Conservation (phyloP, 2,329 filamentous ascomycete species). For the Nemania abortiva region DNA sequence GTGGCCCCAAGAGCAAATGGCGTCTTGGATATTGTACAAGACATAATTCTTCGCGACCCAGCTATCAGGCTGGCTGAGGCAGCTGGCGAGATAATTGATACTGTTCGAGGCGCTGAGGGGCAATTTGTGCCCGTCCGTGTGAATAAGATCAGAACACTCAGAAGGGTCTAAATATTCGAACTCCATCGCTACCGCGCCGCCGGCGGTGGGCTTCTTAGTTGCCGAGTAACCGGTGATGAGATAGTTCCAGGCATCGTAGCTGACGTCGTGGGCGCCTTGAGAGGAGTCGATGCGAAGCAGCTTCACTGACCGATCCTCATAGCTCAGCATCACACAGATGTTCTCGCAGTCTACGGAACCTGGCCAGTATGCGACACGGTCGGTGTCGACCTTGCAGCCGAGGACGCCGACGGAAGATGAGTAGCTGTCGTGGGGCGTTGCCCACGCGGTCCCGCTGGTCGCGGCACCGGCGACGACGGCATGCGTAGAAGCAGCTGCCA, state of each 20-base stretch:
- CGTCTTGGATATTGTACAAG: slow-evolving; percentile 65
- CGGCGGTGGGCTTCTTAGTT: slow-evolving; percentile 57
- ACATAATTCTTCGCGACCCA: slow-evolving; percentile 64
- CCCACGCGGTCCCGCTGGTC: slow-evolving; percentile 58
- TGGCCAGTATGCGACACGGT: slow-evolving; percentile 74
- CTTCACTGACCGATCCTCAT: slow-evolving; percentile 63
- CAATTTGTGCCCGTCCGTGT: slow-evolving; percentile 62
- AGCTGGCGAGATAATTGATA: slow-evolving; percentile 63
- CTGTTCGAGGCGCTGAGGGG: slow-evolving; percentile 68
- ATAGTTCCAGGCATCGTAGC: slow-evolving; percentile 73
- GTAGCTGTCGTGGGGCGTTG: slow-evolving; percentile 69
- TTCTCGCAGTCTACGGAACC: slow-evolving; percentile 64
- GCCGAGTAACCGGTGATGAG: slow-evolving; percentile 64
- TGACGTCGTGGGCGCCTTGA: slow-evolving; percentile 68
- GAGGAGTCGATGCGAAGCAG: slow-evolving; percentile 71
- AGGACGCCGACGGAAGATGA: slow-evolving; percentile 69
- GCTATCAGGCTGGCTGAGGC: slow-evolving; percentile 44
- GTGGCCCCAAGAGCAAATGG: slow-evolving; percentile 56
- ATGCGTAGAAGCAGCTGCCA: slow-evolving; percentile 19
- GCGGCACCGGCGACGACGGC: not conserved
- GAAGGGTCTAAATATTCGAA: slow-evolving; percentile 59
- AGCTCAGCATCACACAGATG: slow-evolving; percentile 67
- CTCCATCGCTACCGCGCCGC: slow-evolving; percentile 62
- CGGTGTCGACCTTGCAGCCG: slow-evolving; percentile 71
- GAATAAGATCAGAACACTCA: slow-evolving; percentile 63